Evolutionary conservation across 306 rosid species (phyloP).

Genomic region (Arachis hypogaea): DNA sequence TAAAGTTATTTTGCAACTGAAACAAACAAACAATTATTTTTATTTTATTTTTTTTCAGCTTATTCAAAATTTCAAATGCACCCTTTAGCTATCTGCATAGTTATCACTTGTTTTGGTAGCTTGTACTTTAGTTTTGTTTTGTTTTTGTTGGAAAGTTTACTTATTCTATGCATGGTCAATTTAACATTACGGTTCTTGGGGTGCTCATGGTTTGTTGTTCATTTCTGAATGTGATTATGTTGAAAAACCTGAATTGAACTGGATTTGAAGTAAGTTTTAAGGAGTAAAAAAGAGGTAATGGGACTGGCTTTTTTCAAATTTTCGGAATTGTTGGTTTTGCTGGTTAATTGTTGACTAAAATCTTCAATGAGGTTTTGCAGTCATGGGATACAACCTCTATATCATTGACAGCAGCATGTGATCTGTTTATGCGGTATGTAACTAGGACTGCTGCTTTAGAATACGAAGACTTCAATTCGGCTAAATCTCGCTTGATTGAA

Average conservation of each 20-base stretch:
- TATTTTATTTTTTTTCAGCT: no score
- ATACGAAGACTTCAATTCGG: conserved; percentile 90
- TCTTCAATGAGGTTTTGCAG: conserved; percentile 45
- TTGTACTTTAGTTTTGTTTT: background rate
- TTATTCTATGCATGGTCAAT: background rate
- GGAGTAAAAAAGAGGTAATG: background rate
- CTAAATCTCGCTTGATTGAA: conserved; percentile 84
- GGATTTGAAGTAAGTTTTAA: background rate
- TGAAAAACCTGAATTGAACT: background rate
- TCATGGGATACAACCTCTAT: conserved; percentile 88
- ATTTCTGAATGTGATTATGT: background rate
- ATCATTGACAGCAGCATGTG: conserved; percentile 93
- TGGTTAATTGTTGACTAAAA: background rate
- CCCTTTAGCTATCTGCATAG: background rate
- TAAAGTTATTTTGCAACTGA: no score
- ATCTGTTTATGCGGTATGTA: conserved; percentile 87
- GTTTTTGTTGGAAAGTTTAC: background rate
- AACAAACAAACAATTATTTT: no score
- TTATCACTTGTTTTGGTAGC: background rate
- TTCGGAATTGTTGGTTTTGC: conserved; percentile 3
- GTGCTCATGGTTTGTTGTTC: background rate
- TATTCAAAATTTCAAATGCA: background rate
- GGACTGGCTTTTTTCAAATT: background rate
- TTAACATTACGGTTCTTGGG: background rate
- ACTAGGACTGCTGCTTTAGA: conserved; percentile 92